Base-by-base conservation (phyloP, 352 stramenopile genomes). In the Phytophthora constricta region DNA sequence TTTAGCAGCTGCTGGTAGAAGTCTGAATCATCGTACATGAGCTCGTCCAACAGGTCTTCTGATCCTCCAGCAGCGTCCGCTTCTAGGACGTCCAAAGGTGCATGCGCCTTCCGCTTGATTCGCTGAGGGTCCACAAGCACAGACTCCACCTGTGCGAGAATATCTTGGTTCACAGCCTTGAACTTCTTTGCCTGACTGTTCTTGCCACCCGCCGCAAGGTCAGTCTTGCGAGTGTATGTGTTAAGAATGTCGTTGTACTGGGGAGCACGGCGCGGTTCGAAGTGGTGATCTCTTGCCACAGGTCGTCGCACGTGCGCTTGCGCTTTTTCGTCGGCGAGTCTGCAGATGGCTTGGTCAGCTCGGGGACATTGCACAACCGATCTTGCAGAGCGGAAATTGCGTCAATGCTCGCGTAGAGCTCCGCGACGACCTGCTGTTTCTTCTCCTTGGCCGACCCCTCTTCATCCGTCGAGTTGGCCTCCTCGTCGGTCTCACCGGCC, bases 1-100 rank as follows among this genome's bases (percentile, higher is more conserved):
- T 96, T 96, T 20, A 96, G 70, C 43, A 96, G 70, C 68, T 96
- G 89, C 74, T 96, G 87, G 74, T 94, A 95, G 61, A 95, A 95
- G 50, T 94, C 87, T 41, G 84, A 84, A 74, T 96, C 89, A 62
- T 96, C 87, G 62, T 96, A 96, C 82, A 92, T 90, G 56, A 88
- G 70, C 54, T 96, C 89, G 42, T 96, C 87, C 28, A 96, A 71
- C 22, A 71, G 47, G 25, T 91, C 80, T 22, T 84, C 75, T 19
- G 62, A 26, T 20, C 54, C 58, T 22, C 80, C 72, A 33, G 56
- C 76, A 23, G 72, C 81, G 46, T 81, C 63, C 22, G 60, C 48
- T 25, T 77, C 74, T 0, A 45, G 50, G 19, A 61, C 51, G 26
- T 93, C 85, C 25, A 82, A 41, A 1, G 79, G 80, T 14, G 84